Percentiles rank a stretch among this genome's conserved stretches.
Conservation (phyloP, 352 stramenopile species). For the Phytophthora podocarpi region DNA sequence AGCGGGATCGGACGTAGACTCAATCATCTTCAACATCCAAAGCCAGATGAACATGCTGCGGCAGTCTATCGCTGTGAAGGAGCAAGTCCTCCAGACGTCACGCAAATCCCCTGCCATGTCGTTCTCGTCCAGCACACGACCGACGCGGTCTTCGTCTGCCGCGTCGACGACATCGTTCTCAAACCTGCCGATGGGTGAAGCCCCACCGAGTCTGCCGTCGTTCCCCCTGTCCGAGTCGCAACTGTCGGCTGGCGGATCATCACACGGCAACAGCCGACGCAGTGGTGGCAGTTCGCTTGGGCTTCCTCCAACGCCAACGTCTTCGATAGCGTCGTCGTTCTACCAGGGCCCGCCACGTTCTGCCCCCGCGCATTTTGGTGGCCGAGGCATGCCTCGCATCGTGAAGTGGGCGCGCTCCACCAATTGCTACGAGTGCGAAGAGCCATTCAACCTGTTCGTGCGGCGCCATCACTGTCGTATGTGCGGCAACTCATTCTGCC, state of each 20-base stretch:
- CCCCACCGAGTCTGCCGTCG: constrained; percentile 41
- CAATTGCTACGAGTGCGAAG: constrained; percentile 86
- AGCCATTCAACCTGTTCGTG: constrained; percentile 84
- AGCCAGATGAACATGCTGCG: constrained; percentile 84
- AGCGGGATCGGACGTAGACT: constrained; percentile 55
- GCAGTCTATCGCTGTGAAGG: constrained; percentile 68
- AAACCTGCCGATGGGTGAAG: constrained; percentile 38
- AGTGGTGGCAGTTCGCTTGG: constrained; percentile 37
- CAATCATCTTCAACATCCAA: constrained; percentile 82
- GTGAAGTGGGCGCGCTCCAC: constrained; percentile 84
- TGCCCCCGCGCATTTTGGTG: constrained; percentile 36
- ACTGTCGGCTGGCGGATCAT: constrained; percentile 39
- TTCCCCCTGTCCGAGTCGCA: constrained; percentile 54
- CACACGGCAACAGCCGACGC: constrained; percentile 23
- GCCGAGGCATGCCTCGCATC: constrained; percentile 53
- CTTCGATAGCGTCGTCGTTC: constrained; percentile 37
- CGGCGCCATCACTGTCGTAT: constrained; percentile 87
- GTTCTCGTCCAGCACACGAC: constrained; percentile 63
- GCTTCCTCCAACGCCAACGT: constrained; percentile 37
- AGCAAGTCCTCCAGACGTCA: constrained; percentile 53
- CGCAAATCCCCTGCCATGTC: constrained; percentile 65
- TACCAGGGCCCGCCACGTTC: constrained; percentile 35
- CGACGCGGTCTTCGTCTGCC: constrained; percentile 68
- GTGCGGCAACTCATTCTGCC: constrained; percentile 89
- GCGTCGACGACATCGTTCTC: constrained; percentile 62